Conservation (phyloP, 2,329 filamentous ascomycete species). For the Talaromyces sp. region DNA sequence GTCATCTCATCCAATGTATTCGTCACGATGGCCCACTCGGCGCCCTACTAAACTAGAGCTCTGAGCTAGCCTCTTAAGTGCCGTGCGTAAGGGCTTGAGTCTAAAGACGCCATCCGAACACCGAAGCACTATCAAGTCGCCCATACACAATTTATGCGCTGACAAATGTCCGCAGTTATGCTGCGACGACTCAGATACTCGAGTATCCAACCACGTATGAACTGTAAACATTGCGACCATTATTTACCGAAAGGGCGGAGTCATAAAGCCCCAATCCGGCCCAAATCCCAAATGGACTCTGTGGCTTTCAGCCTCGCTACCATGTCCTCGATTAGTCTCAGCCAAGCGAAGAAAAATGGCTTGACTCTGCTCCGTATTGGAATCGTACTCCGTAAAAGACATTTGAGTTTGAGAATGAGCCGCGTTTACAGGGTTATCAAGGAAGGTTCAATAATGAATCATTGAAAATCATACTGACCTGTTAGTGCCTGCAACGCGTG, state of each 20-base stretch:
- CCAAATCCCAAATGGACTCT: not conserved
- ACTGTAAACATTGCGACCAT: not conserved
- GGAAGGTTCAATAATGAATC: not conserved
- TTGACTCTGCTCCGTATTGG: not conserved
- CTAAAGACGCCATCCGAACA: conserved; percentile 4
- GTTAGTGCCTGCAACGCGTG: conserved; percentile 1
- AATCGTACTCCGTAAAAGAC: not conserved
- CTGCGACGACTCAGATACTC: not conserved
- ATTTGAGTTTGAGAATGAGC: not conserved
- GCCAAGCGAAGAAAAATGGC: not conserved
- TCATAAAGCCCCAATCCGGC: not conserved
- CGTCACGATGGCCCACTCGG: conserved; percentile 4
- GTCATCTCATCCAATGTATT: conserved; percentile 4
- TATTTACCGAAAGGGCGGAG: not conserved
- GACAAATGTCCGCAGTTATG: not conserved
- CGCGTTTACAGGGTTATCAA: not conserved
- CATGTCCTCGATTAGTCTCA: not conserved
- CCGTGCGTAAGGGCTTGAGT: conserved; percentile 5
- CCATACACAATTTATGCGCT: not conserved
- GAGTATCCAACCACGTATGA: not conserved
- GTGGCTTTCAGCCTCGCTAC: conserved; percentile 6
- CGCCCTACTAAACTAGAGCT: not conserved
- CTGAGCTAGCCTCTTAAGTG: not conserved
- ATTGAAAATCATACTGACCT: not conserved
- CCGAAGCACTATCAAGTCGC: not conserved